Conservation (phyloP, 2,329 filamentous ascomycete species). For the Mollisiaceae sp. region DNA sequence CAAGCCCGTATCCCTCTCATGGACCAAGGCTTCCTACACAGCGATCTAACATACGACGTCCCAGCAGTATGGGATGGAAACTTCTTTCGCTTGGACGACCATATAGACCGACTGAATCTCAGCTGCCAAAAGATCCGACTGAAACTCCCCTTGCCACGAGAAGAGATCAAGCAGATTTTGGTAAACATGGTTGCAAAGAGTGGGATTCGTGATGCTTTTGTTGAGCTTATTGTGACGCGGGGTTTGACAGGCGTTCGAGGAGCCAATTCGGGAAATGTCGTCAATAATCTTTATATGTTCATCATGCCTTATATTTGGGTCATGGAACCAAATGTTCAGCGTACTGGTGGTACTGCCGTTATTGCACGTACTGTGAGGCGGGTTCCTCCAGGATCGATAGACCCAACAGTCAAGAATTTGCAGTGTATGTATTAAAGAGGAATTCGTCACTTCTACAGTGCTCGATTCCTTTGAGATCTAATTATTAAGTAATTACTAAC, state of each 20-base stretch:
- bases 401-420: constrained; percentile 58
- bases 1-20: constrained; percentile 55
- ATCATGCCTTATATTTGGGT: constrained; percentile 56
- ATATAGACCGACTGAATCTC: constrained; percentile 50
- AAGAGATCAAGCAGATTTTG: constrained; percentile 48
- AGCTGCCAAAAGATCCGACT: constrained; percentile 54
- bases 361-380: constrained; percentile 52
- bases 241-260: constrained; percentile 51
- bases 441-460: too few relatives aligned
- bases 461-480: neutral
- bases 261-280: constrained; percentile 41
- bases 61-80: constrained; percentile 57
- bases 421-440: constrained; percentile 44
- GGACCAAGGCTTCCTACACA: constrained; percentile 58
- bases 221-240: constrained; percentile 57
- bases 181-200: constrained; percentile 52
- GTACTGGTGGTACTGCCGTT: constrained; percentile 48
- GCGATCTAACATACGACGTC: constrained; percentile 58
- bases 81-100: constrained; percentile 57
- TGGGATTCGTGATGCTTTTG: constrained; percentile 55
- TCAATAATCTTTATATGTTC: constrained; percentile 54
- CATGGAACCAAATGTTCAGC: constrained; percentile 52
- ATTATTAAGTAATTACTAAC: neutral
- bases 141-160: constrained; percentile 47
- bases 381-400: constrained; percentile 51